Percentiles rank a stretch among this genome's conserved stretches.
Evolutionary conservation across 2,329 filamentous ascomycete species (phyloP).

Genomic region (Fonsecaea nubica): DNA sequence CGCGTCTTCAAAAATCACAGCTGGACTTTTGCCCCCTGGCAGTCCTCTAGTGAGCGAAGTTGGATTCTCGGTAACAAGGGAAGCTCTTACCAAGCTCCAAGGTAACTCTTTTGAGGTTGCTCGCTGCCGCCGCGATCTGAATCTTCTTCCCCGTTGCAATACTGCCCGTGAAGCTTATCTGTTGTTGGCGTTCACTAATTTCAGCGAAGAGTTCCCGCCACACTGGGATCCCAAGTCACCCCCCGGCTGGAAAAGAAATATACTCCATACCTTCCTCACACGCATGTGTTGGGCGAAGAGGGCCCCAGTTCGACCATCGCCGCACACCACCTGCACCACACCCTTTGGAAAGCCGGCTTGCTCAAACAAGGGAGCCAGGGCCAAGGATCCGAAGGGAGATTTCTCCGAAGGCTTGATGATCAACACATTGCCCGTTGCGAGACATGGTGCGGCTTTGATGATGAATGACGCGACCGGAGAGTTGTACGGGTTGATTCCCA

Average conservation of each 20-base stretch:
- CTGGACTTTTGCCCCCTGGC: constrained; percentile 50
- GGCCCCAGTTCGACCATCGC: constrained; percentile 65
- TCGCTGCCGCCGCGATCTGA: constrained; percentile 58
- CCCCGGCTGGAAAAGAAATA: too few species aligned
- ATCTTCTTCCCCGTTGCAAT: constrained; percentile 66
- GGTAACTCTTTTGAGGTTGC: constrained; percentile 64
- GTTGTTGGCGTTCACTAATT: too few species aligned
- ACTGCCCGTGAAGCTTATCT: constrained; percentile 70
- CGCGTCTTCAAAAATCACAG: constrained; percentile 53
- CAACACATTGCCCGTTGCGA: constrained; percentile 45
- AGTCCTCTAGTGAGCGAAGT: neutral
- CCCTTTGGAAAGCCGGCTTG: constrained; percentile 59
- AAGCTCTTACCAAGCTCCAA: constrained; percentile 57
- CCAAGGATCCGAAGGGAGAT: constrained; percentile 19
- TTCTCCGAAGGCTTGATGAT: constrained; percentile 40
- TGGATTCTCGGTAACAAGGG: too few species aligned
- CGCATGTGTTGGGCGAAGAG: constrained; percentile 65
- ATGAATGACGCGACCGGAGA: constrained; percentile 48
- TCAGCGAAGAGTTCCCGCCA: too few species aligned
- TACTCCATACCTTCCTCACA: constrained; percentile 48
- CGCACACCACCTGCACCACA: constrained; percentile 65
- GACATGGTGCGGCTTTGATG: constrained; percentile 49
- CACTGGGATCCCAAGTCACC: too few species aligned
- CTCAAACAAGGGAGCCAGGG: constrained; percentile 17
- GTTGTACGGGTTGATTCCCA: constrained; percentile 52